Conservation (phyloP, 352 stramenopile genomes). For the Pythium utonaiense region DNA sequence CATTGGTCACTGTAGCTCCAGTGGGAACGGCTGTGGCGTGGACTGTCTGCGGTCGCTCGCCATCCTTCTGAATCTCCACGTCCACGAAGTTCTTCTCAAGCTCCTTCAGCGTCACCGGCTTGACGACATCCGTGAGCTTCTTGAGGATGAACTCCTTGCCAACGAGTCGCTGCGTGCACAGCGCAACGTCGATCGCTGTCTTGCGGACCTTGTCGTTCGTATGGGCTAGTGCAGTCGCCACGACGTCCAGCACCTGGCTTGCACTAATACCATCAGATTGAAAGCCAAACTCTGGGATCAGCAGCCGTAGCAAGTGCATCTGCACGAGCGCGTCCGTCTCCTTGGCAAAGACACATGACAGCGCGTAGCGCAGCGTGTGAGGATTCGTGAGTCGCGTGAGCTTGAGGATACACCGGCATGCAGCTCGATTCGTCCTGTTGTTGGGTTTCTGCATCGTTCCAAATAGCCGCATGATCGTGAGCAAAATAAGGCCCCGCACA, state of each 20-base stretch:
- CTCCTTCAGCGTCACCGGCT: slow-evolving; percentile 74
- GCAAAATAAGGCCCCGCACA: slow-evolving; percentile 58
- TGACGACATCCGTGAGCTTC: slow-evolving; percentile 63
- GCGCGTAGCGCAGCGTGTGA: slow-evolving; percentile 64
- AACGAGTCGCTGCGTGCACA: slow-evolving; percentile 72
- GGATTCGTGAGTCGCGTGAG: slow-evolving; percentile 59
- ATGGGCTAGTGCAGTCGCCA: slow-evolving; percentile 46
- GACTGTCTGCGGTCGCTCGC: slow-evolving; percentile 56
- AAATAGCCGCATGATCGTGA: slow-evolving; percentile 62
- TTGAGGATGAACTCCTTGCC: slow-evolving; percentile 65
- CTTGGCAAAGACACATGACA: slow-evolving; percentile 69
- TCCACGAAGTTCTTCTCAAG: slow-evolving; percentile 84
- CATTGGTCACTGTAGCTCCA: background rate
- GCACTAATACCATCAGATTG: slow-evolving; percentile 64
- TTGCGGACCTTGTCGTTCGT: slow-evolving; percentile 74
- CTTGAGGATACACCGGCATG: slow-evolving; percentile 74
- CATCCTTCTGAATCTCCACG: slow-evolving; percentile 31
- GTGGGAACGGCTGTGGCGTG: slow-evolving; percentile 29
- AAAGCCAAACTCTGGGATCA: slow-evolving; percentile 79
- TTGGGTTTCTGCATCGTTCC: slow-evolving; percentile 76
- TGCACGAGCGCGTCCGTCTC: slow-evolving; percentile 70
- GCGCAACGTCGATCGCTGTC: slow-evolving; percentile 68
- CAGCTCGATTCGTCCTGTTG: slow-evolving; percentile 65
- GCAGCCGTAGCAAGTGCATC: slow-evolving; percentile 75
- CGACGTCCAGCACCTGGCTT: slow-evolving; percentile 40